These are phyloP conservation scores for Fusarium metavorans DNA, from an alignment of 2,329 filamentous ascomycete species.

Conservation along the genomic window DNA sequence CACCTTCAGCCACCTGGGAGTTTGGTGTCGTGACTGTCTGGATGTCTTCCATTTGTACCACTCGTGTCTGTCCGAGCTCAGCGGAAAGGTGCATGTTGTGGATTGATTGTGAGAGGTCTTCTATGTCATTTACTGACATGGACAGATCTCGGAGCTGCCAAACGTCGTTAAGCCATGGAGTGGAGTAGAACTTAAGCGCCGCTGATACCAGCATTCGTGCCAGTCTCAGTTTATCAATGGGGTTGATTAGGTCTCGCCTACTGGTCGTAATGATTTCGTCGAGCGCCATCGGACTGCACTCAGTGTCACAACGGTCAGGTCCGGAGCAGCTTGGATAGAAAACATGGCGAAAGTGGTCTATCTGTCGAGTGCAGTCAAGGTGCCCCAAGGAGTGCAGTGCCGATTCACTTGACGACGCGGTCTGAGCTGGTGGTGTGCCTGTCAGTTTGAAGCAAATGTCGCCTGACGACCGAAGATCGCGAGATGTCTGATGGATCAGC, in stretches of 20 bases:
- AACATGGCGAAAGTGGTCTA: neutral
- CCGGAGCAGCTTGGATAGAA: neutral
- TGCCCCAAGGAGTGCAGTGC: neutral
- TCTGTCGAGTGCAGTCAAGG: neutral
- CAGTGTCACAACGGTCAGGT: neutral
- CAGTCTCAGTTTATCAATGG: neutral
- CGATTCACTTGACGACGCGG: neutral
- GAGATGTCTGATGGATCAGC: neutral
- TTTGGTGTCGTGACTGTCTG: neutral
- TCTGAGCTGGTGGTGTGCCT: neutral
- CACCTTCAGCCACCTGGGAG: neutral
- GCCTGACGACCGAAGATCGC: neutral
- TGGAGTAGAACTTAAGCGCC: neutral
- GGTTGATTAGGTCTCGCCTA: neutral
- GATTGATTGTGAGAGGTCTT: neutral
- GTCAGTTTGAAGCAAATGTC: neutral
- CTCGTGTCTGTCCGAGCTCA: neutral
- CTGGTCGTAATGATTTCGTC: neutral
- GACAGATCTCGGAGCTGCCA: neutral
- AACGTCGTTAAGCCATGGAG: neutral
- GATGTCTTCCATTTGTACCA: neutral
- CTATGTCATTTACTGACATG: neutral
- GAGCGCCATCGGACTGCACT: neutral
- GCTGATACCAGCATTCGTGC: neutral
- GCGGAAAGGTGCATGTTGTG: neutral